These are phyloP conservation scores for Cercospora sp. DNA, from an alignment of 2,329 filamentous ascomycete genomes.

Conservation along the genomic window DNA sequence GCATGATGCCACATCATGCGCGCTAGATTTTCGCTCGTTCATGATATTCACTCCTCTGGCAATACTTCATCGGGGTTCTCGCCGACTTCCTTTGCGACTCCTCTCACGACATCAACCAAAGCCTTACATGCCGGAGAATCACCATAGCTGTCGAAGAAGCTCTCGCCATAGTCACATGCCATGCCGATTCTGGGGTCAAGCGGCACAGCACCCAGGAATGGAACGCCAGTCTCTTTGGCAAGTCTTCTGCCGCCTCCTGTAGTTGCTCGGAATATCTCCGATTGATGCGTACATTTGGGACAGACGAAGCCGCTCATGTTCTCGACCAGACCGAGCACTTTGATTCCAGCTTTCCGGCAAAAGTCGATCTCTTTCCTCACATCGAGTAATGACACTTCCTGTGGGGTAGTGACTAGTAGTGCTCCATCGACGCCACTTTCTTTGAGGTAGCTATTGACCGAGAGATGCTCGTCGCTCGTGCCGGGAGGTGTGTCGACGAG, in stretches of 20 bases:
- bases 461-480: conserved; percentile 92
- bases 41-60: conserved; percentile 28
- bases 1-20: neutral
- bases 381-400: conserved; percentile 88
- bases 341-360: conserved; percentile 89
- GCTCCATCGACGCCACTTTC: conserved; percentile 92
- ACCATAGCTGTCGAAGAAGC: conserved; percentile 90
- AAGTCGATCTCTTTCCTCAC: conserved; percentile 98
- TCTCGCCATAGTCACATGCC: conserved; percentile 96
- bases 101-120: conserved; percentile 75
- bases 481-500: conserved; percentile 95
- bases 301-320: conserved; percentile 99
- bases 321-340: conserved; percentile 84
- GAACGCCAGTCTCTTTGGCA: conserved; percentile 82
- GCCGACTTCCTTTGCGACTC: conserved; percentile 51
- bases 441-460: conserved; percentile 86
- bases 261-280: conserved; percentile 84
- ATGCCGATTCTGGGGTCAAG: conserved; percentile 92
- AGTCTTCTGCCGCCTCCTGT: conserved; percentile 82
- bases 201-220: conserved; percentile 86
- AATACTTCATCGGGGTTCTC: conserved; percentile 35
- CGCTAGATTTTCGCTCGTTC: neutral
- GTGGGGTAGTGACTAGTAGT: conserved; percentile 88
- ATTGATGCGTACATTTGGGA: conserved; percentile 78
- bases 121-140: conserved; percentile 88